Percentiles rank a stretch among this genome's conserved stretches.
Conservation (phyloP, 768 basidiomycete genomes). For the Hydnomerulius pinastri region DNA sequence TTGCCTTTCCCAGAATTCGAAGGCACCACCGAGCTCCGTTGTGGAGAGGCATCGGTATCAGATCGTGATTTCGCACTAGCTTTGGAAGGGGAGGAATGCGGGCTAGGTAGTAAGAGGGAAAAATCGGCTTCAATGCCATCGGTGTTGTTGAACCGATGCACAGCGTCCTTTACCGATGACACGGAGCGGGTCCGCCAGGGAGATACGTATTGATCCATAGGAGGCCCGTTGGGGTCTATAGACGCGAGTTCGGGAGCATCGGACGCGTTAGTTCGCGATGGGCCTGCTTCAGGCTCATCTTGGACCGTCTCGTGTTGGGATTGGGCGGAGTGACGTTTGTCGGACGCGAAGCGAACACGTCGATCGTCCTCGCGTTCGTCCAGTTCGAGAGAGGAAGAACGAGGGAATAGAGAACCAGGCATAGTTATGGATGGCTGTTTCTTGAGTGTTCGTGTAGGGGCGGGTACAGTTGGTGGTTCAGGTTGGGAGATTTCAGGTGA, state of each 20-base stretch:
- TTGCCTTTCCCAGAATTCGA: conserved; percentile 44
- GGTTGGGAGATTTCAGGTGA: conserved; percentile 23
- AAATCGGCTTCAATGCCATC: conserved; percentile 49
- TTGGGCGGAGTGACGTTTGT: background rate
- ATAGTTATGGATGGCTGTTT: conserved; percentile 56
- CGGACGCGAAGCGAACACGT: background rate
- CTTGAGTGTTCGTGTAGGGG: conserved; percentile 34
- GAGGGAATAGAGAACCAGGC: conserved; percentile 79
- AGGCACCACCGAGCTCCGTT: background rate
- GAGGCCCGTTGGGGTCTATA: background rate
- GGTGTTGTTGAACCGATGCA: conserved; percentile 46
- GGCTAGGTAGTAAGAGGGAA: conserved; percentile 53
- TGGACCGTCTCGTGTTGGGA: background rate
- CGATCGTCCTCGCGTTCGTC: conserved; percentile 20
- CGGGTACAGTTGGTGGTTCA: conserved; percentile 15
- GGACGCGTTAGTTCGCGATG: conserved; percentile 15
- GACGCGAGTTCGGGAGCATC: background rate
- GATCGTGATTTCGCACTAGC: conserved; percentile 26
- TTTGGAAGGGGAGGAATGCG: conserved; percentile 36
- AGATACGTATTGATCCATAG: conserved; percentile 21
- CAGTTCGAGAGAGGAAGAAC: conserved; percentile 67
- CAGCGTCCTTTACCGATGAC: conserved; percentile 50
- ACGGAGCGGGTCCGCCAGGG: conserved; percentile 36
- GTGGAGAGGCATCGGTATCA: conserved; percentile 16
- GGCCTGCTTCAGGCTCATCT: conserved; percentile 14